Percentiles rank a stretch among this genome's conserved stretches.
Evolutionary conservation across 2,329 filamentous ascomycete species (phyloP).

Genomic region (Pseudofabraea citricarpa): DNA sequence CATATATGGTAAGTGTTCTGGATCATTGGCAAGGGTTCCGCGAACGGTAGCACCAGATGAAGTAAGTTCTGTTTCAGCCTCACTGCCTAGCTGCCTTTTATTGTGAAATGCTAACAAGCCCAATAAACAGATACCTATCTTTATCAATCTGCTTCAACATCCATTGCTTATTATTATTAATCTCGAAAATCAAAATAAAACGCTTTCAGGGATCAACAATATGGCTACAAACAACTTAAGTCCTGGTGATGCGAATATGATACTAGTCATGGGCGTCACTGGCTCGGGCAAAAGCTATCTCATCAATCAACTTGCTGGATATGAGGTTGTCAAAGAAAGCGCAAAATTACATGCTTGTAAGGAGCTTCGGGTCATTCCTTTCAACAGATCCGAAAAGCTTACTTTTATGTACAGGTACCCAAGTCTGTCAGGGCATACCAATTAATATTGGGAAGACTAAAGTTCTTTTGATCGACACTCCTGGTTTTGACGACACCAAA

Average conservation of each 20-base stretch:
- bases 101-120: too few relatives aligned
- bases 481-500: constrained; percentile 39
- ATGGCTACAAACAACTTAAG: not conserved
- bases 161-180: too few relatives aligned
- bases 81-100: too few relatives aligned
- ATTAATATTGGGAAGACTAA: constrained; percentile 2
- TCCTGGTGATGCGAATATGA: not conserved
- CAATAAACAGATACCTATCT: too few relatives aligned
- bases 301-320: not conserved
- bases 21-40: too few relatives aligned
- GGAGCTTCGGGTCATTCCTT: too few relatives aligned
- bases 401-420: not conserved
- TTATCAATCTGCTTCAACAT: too few relatives aligned
- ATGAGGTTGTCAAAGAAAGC: not conserved
- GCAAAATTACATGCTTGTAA: not conserved
- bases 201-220: too few relatives aligned
- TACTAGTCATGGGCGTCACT: not conserved
- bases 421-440: not conserved
- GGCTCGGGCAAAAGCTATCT: not conserved
- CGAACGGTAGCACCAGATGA: too few relatives aligned
- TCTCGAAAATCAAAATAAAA: too few relatives aligned
- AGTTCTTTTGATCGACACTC: constrained; percentile 35
- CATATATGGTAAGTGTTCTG: too few relatives aligned
- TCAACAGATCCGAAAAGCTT: not conserved
- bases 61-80: too few relatives aligned